These are phyloP conservation scores for Monosporascus sp. DNA, from an alignment of 2,329 filamentous ascomycete species.

Conservation along the genomic window DNA sequence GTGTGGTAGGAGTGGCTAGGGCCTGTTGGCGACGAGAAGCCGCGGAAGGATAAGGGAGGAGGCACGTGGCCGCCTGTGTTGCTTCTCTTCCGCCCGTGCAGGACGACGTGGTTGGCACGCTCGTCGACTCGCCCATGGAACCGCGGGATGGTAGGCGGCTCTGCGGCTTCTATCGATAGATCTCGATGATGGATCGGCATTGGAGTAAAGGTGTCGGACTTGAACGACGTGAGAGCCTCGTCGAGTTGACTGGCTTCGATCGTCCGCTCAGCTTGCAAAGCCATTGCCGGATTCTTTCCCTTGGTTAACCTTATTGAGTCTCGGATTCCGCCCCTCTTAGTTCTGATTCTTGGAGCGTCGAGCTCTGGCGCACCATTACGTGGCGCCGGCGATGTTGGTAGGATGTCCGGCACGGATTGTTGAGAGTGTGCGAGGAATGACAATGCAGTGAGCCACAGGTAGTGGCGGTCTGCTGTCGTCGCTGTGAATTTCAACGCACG, in stretches of 20 bases:
- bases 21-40: conserved; percentile 59
- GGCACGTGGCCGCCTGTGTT: conserved; percentile 75
- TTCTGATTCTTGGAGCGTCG: conserved; percentile 42
- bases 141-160: conserved; percentile 67
- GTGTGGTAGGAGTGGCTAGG: conserved; percentile 37
- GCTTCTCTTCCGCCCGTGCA: conserved; percentile 80
- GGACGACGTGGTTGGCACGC: conserved; percentile 38
- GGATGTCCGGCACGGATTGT: conserved; percentile 71
- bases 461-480: conserved; percentile 75
- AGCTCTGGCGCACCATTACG: conserved; percentile 43
- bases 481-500: conserved; percentile 95
- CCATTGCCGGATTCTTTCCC: conserved; percentile 47
- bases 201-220: conserved; percentile 25
- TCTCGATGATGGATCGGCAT: conserved; percentile 41
- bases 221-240: conserved; percentile 26
- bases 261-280: conserved; percentile 26
- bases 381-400: conserved; percentile 40
- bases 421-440: conserved; percentile 92
- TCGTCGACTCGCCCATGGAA: conserved; percentile 52
- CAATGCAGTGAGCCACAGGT: conserved; percentile 88
- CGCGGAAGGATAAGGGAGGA: conserved; percentile 69
- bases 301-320: conserved; percentile 91
- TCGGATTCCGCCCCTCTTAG: conserved; percentile 58
- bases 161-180: conserved; percentile 55
- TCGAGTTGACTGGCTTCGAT: conserved; percentile 35